Base-by-base conservation (phyloP, 345 rosid genomes). In the Aquilaria yunnanensis region DNA sequence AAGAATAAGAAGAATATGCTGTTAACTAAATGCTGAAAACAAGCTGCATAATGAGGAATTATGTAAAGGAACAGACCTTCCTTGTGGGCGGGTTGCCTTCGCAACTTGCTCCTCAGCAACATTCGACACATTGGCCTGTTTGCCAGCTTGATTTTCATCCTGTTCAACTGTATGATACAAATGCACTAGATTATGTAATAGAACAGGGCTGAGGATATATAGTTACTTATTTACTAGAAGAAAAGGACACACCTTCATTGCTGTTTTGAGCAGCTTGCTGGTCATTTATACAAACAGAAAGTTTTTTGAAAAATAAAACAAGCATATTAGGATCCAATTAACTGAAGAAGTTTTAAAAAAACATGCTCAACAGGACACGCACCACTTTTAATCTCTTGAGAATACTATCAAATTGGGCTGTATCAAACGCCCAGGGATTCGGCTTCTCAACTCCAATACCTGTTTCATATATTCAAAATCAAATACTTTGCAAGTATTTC, bases 341-440 rank as follows among this genome's bases (percentile, higher is more conserved):
- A 37, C 43, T 37, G 8, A 9, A 37, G 8, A 37, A 37, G 8
- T 9, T 37, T 37, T 37, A 9, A 37, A 37, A 37, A 9, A 37
- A 37, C 43, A 37, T 37, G 43, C 43, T 37, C 43, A 37, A 37
- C 13, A 12, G 30, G 41, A 60, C n/a, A 63, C 65, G 10, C 47
- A 90, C 99, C 97, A 94, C 99, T 86, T 83, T 90, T 81, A 94
- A 67, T 80, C 91, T 81, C 75, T 88, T 87, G 61, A 94, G 95
- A 66, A 94, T 90, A 71, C 80, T 83, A 80, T 94, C 97, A 52
- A 94, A 94, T 67, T 90, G 99, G 12, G 96, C 78, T 2, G 97
- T 83, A 78, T 94, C 97, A 41, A 94, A 94, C 9, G 99, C 97
- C 99, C 97, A 94, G 2, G 81, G 81, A 62, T 88, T 94, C 2